These are phyloP conservation scores for Volvariella volvacea DNA, from an alignment of 1,284 basidiomycete genomes.

Conservation along the genomic window DNA sequence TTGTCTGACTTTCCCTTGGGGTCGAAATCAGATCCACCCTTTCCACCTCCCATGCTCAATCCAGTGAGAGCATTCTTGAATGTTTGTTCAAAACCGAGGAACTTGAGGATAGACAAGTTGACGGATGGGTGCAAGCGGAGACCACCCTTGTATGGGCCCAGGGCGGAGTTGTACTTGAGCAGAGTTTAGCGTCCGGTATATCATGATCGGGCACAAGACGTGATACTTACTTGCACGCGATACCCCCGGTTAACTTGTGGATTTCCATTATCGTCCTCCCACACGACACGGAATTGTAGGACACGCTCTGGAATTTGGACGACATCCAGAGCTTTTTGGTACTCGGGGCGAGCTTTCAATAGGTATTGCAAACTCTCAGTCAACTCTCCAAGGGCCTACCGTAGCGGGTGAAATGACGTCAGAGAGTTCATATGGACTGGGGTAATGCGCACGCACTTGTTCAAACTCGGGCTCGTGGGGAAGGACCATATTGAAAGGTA, in stretches of 20 bases:
- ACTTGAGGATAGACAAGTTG: conserved; percentile 82
- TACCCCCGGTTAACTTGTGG: conserved; percentile 73
- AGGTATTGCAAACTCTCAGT: conserved; percentile 59
- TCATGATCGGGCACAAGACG: background rate
- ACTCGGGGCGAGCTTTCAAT: conserved; percentile 64
- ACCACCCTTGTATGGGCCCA: conserved; percentile 82
- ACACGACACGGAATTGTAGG: conserved; percentile 74
- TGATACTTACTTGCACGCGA: conserved; percentile 55
- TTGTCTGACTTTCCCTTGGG: conserved; percentile 78
- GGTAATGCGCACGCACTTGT: conserved; percentile 12
- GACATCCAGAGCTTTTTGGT: conserved; percentile 67
- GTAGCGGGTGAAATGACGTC: too few species aligned
- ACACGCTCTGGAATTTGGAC: conserved; percentile 72
- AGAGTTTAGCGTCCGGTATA: conserved; percentile 4
- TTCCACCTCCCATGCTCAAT: conserved; percentile 70
- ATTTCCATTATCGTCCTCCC: conserved; percentile 70
- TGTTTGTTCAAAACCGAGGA: conserved; percentile 77
- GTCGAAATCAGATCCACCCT: conserved; percentile 73
- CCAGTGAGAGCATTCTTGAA: conserved; percentile 85
- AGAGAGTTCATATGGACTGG: conserved; percentile 1
- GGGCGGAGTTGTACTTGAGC: conserved; percentile 69
- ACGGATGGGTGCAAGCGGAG: conserved; percentile 78
- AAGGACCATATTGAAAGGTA: conserved; percentile 15
- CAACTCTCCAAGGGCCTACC: conserved; percentile 62
- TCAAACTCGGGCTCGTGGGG: conserved; percentile 28